Evolutionary conservation across 2,329 filamentous ascomycete genomes (phyloP), one percentile per base, ranked within the genome.

Genomic region (Elsinoe ampelina): DNA sequence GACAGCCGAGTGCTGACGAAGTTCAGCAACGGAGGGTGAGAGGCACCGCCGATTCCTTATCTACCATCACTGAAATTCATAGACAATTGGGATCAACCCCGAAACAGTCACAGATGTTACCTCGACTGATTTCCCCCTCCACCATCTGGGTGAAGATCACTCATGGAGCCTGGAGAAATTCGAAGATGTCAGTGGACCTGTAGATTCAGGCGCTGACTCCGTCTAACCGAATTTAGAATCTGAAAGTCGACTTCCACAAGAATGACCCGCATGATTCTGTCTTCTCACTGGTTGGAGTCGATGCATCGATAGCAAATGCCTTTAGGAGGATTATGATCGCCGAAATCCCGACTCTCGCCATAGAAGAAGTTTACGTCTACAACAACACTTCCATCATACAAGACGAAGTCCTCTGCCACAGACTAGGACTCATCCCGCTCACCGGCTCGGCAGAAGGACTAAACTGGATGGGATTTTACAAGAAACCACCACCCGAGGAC

Each of bases 371-470:
- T 69, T 98, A 87, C 74, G 84, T 97, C 62, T 82, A 89, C 70
- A 95, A 96, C 77, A 98, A 98, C 77, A 97, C 92, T 52, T 95
- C 89, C 4, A 90, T 98, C 35, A 93, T 98, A 66, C 92, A 97
- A 71, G 93, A 98, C 69, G 93, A 98, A 76, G 92, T 98, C 3
- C 84, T 98, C 54, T 86, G 91, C 13, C 88, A 93, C 70, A 82
- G 93, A 43, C 78, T 98, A 32, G 93, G 93, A 58, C 82, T 98
- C 45, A 86, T 98, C 56, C 93, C 95, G 15, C 85, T 98, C 64
- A 86, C 85, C 62, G 93, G 89, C 63, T 82, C 83, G 60, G 82
- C 84, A 62, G 80, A 87, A 57, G 91, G 88, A 54, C 77, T 98
- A 57, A 82, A 86, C 64, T 91, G 84, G 76, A 78, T 97, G 74